Evolutionary conservation across 75 land plant genomes (phyloP).

Genomic region (Pinus albicaulis): DNA sequence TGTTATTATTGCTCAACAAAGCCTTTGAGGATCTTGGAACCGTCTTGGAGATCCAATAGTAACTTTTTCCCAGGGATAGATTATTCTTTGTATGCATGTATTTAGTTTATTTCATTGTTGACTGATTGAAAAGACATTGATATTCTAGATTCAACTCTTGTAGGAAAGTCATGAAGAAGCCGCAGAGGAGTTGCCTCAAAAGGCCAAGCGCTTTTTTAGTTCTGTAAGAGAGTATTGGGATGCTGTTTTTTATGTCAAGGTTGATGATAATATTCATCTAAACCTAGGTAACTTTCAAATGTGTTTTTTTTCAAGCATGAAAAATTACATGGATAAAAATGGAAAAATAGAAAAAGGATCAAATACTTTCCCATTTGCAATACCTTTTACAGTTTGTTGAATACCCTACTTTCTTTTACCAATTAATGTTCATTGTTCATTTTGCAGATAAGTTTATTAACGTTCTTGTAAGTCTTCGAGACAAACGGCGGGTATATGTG

Average conservation of each 20-base stretch:
- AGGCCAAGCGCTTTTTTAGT: constrained; percentile 81
- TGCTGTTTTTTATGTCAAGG: constrained; percentile 92
- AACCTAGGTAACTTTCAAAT: constrained; percentile 54
- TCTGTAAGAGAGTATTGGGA: constrained; percentile 83
- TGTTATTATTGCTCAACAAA: background rate
- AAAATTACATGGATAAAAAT: background rate
- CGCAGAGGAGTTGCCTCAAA: constrained; percentile 71
- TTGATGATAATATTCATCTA: constrained; percentile 76
- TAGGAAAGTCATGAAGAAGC: constrained; percentile 92
- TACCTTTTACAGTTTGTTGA: background rate
- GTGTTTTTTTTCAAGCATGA: background rate
- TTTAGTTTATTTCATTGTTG: background rate
- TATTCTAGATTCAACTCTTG: constrained; percentile 2
- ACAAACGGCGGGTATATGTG: constrained; percentile 63
- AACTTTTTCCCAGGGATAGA: background rate
- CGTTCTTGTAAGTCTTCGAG: constrained; percentile 68
- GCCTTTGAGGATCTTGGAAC: background rate
- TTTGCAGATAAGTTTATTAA: constrained; percentile 63
- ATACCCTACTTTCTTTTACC: background rate
- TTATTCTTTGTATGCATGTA: background rate
- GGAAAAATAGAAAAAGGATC: background rate
- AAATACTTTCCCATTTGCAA: background rate
- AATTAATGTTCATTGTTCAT: background rate
- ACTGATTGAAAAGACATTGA: background rate
- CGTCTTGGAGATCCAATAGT: background rate